Conservation (phyloP, 352 stramenopile species). For the Globisporangium takayamanum region DNA sequence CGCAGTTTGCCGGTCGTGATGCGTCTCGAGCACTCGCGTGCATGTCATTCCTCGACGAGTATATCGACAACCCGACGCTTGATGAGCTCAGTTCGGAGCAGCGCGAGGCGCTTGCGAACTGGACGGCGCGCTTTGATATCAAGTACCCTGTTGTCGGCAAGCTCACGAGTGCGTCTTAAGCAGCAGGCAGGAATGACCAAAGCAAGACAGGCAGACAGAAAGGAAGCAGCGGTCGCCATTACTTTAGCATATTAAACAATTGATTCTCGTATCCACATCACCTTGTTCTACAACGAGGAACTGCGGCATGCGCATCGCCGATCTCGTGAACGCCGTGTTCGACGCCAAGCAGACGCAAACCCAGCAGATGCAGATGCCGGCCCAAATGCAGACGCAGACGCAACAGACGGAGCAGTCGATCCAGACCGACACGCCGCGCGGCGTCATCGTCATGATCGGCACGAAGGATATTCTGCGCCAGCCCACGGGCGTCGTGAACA, state of each 20-base stretch:
- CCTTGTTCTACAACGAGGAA: too few relatives aligned
- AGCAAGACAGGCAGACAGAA: too few relatives aligned
- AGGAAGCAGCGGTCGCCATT: too few relatives aligned
- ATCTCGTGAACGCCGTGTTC: too few relatives aligned
- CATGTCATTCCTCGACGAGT: constrained; percentile 92
- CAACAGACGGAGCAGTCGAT: not conserved
- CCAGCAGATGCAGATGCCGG: too few relatives aligned
- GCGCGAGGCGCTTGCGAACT: constrained; percentile 88
- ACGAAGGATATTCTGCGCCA: not conserved
- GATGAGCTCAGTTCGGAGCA: constrained; percentile 85
- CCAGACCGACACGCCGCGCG: not conserved
- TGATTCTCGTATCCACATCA: too few relatives aligned
- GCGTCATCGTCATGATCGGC: not conserved
- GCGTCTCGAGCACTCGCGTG: constrained; percentile 89
- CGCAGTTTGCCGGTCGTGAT: constrained; percentile 92
- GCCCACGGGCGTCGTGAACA: too few relatives aligned
- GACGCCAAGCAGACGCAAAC: too few relatives aligned
- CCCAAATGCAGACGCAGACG: too few relatives aligned
- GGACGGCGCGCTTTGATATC: constrained; percentile 89
- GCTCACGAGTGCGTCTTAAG: constrained; percentile 10
- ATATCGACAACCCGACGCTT: constrained; percentile 75
- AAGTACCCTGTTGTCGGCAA: constrained; percentile 90
- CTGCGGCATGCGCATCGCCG: too few relatives aligned
- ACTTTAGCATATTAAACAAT: too few relatives aligned
- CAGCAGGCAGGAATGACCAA: too few relatives aligned